Evolutionary conservation across 1,139 yeast genomes (phyloP).

Genomic region (Pneumocystis wakefieldiae): DNA sequence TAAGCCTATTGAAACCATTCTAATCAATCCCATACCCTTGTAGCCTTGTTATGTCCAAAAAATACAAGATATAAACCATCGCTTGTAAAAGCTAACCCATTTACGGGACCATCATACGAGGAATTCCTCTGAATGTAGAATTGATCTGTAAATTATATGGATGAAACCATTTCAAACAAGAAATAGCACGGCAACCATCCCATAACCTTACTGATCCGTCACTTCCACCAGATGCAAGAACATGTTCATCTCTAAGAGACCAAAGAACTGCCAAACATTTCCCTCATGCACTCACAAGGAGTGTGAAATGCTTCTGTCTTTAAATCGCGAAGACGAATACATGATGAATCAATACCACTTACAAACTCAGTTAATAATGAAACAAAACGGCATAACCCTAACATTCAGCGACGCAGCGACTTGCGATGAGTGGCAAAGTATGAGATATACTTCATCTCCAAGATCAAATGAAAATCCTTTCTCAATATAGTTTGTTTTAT

Average conservation of each 20-base stretch:
- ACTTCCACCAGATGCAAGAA: conserved; percentile 61
- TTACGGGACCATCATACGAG: conserved; percentile 64
- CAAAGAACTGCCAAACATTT: conserved; percentile 54
- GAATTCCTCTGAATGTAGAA: conserved; percentile 19
- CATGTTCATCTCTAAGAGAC: conserved; percentile 51
- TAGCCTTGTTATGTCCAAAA: conserved; percentile 62
- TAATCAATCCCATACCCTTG: conserved; percentile 57
- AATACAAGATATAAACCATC: conserved; percentile 45
- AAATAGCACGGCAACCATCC: conserved; percentile 60
- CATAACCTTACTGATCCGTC: conserved; percentile 47
- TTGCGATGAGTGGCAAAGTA: conserved; percentile 27
- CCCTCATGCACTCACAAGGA: conserved; percentile 43
- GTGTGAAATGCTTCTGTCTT: conserved; percentile 59
- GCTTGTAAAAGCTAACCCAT: conserved; percentile 58
- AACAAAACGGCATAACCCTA: conserved; percentile 2
- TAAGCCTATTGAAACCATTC: background rate
- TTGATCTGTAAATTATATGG: conserved; percentile 23
- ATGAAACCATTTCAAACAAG: conserved; percentile 50
- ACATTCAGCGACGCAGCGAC: conserved; percentile 42
- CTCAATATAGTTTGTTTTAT: background rate
- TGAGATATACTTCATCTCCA: conserved; percentile 28
- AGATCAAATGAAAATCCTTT: conserved; percentile 53
- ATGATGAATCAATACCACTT: conserved; percentile 56
- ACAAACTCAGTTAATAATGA: conserved; percentile 3
- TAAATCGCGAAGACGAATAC: conserved; percentile 55